These are phyloP conservation scores for Rasamsonia emersonii DNA, from an alignment of 2,329 filamentous ascomycete genomes.

Conservation along the genomic window DNA sequence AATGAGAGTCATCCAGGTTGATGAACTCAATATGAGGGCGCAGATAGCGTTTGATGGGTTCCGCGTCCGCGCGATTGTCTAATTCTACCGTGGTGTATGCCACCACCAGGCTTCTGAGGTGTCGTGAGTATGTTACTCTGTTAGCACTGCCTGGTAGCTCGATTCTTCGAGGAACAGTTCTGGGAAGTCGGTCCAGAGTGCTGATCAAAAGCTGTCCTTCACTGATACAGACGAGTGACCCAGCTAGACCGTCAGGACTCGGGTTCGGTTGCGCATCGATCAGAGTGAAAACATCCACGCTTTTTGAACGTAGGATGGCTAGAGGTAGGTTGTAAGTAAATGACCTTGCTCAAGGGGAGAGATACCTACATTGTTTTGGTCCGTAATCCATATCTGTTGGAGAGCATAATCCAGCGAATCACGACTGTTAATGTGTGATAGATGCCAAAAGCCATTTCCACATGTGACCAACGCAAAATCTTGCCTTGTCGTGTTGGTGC, in stretches of 20 bases:
- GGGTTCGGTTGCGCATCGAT: constrained; percentile 18
- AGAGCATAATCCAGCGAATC: constrained; percentile 19
- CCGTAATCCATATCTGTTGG: constrained; percentile 32
- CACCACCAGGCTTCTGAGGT: constrained; percentile 41
- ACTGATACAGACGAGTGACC: constrained; percentile 41
- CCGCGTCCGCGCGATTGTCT: constrained; percentile 13
- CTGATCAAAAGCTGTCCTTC: constrained; percentile 41
- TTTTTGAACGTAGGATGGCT: constrained; percentile 32
- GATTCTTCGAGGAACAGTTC: constrained; percentile 33
- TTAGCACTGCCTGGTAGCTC: constrained; percentile 33
- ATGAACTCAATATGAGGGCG: constrained; percentile 31
- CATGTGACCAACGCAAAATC: constrained; percentile 27
- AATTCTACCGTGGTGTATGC: constrained; percentile 30
- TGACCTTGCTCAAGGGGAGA: background rate
- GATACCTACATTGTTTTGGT: constrained; percentile 32
- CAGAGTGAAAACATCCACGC: constrained; percentile 27
- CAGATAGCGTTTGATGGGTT: constrained; percentile 22
- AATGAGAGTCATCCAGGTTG: constrained; percentile 25
- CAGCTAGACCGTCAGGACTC: constrained; percentile 22
- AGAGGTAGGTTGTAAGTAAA: constrained; percentile 8
- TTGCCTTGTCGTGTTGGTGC: constrained; percentile 17
- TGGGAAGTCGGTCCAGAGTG: constrained; percentile 35
- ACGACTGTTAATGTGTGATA: constrained; percentile 19
- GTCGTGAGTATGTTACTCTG: constrained; percentile 37
- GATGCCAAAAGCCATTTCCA: constrained; percentile 29